Percentiles rank a stretch among this genome's conserved stretches.
Evolutionary conservation across 805 yeast genomes (phyloP).

Genomic region (Starmerella sirachaensis): DNA sequence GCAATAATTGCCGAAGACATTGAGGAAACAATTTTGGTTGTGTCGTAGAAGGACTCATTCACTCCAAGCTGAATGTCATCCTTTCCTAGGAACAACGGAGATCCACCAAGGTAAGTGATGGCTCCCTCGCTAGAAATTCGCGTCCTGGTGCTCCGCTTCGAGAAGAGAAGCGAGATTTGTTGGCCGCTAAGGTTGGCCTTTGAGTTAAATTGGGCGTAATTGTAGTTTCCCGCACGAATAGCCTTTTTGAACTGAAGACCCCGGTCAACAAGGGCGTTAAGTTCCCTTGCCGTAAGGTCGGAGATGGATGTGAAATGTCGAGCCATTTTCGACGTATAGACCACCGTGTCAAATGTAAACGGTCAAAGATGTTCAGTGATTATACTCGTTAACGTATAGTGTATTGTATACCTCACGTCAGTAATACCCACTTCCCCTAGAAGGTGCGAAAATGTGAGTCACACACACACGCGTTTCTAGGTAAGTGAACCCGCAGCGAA

Average conservation of each 20-base stretch:
- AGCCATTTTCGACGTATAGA: too few relatives aligned
- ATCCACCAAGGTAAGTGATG: slow-evolving; percentile 82
- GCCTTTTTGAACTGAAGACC: slow-evolving; percentile 54
- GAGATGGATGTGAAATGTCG: slow-evolving; percentile 68
- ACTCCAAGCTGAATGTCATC: slow-evolving; percentile 96
- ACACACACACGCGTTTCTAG: too few relatives aligned
- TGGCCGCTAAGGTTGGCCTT: slow-evolving; percentile 57
- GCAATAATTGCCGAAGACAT: slow-evolving; percentile 97
- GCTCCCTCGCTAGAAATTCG: slow-evolving; percentile 93
- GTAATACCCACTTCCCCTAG: too few relatives aligned
- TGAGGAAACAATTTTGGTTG: slow-evolving; percentile 78
- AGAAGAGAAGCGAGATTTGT: slow-evolving; percentile 70
- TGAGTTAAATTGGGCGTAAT: slow-evolving; percentile 31
- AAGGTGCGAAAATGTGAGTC: too few relatives aligned
- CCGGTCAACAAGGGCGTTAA: slow-evolving; percentile 54
- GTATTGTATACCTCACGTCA: too few relatives aligned
- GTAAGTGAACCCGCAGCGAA: too few relatives aligned
- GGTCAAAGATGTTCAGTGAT: too few relatives aligned
- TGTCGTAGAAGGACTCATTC: slow-evolving; percentile 81
- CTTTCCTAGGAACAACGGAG: slow-evolving; percentile 91
- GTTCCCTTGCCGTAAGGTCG: slow-evolving; percentile 63
- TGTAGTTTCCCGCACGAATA: slow-evolving; percentile 32
- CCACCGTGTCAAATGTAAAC: too few relatives aligned
- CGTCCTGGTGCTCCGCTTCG: slow-evolving; percentile 91
- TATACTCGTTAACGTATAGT: too few relatives aligned